Evolutionary conservation across 176 grass and related monocot species (phyloP), one percentile per base, ranked within the genome.

Genomic region (Areca catechu): DNA sequence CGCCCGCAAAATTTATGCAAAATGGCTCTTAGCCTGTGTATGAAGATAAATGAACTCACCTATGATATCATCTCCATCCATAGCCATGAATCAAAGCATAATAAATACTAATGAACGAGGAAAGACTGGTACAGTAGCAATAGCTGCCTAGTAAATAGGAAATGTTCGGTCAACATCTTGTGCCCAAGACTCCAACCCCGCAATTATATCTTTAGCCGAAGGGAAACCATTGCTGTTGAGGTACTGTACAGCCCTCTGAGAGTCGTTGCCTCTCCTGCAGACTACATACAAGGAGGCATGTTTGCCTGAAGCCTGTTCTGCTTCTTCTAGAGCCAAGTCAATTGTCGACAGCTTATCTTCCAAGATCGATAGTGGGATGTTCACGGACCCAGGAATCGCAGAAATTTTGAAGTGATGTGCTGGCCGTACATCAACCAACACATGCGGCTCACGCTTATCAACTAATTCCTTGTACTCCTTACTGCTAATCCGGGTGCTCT

Each of bases 251-350:
- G 87, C 83, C 16, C 7, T 80, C 29, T 97, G 93, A 3, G 93
- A 97, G 43, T 83, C 81, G 3, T 97, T 92, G 24, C 93, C 93
- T 80, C 93, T 85, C 66, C 87, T 71, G 30, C 92, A 97, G 56
- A 91, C 66, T 4, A 97, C 83, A 58, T 82, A 82, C 28, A 97
- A 56, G 22, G 78, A 19, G 20, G 81, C 77, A 22, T 15, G 19
- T 19, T 37, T 43, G 1, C 58, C 3, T 14, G 50, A 72, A 55
- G 17, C 65, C 51, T 16, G 51, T 18, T 15, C 57, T 24, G 25
- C 47, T 17, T 76, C 73, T 63, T 77, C 82, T 71, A 91, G 27
- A 3, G 59, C 72, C 16, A 65, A 60, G 51, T 84, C 20, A 19
- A 91, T 66, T 3, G 37, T 61, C 10, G 81, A 70, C 54, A 92